Percentiles rank a stretch among this genome's conserved stretches.
Conservation (phyloP, 1,284 basidiomycete genomes). For the Phellinidium pouzarii region DNA sequence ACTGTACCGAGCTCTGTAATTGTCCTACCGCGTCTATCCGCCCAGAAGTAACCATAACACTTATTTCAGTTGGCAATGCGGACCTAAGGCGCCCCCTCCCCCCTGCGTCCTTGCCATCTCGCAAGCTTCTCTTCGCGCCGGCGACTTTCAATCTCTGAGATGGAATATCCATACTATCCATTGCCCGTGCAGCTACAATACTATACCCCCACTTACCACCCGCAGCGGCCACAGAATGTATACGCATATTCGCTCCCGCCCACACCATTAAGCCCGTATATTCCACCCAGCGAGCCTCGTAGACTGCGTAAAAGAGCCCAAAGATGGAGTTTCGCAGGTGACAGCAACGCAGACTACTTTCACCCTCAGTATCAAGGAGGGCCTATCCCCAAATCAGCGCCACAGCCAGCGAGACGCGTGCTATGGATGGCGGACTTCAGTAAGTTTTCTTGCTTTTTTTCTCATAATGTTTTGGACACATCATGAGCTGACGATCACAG, state of each 20-base stretch:
- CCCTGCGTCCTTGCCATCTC: not conserved
- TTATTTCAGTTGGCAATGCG: too few relatives aligned
- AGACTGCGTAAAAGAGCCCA: conserved; percentile 4
- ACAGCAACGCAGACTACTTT: not conserved
- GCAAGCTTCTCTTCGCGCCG: not conserved
- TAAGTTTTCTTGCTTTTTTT: not conserved
- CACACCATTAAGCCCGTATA: not conserved
- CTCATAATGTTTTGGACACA: too few relatives aligned
- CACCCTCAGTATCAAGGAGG: not conserved
- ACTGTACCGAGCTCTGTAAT: too few relatives aligned
- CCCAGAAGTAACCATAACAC: too few relatives aligned
- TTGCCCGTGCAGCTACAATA: not conserved
- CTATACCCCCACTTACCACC: not conserved
- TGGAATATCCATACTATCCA: not conserved
- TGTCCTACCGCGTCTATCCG: too few relatives aligned
- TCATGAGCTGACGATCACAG: not conserved
- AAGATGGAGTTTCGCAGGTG: not conserved
- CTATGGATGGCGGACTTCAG: conserved; percentile 11
- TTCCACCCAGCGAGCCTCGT: not conserved
- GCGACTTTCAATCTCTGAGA: not conserved
- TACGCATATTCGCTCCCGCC: not conserved
- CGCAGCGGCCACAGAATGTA: not conserved
- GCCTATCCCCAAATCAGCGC: not conserved
- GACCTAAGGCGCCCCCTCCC: not conserved
- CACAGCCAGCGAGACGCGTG: conserved; percentile 1